Conservation (phyloP, 2,329 filamentous ascomycete genomes). For the Xylaria sp. region DNA sequence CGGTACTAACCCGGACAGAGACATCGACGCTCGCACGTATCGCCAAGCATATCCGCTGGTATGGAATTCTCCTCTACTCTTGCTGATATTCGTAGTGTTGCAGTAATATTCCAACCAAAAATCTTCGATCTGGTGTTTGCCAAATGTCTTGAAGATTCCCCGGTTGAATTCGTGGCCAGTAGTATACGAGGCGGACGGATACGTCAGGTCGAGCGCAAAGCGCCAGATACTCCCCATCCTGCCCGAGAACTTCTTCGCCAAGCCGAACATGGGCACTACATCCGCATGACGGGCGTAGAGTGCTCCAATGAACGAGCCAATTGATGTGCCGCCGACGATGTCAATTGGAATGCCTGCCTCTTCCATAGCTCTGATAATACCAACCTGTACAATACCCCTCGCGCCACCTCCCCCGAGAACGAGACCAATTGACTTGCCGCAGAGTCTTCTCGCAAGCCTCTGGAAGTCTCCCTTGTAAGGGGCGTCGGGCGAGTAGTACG, state of each 20-base stretch:
- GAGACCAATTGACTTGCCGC: conserved; percentile 90
- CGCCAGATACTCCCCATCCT: conserved; percentile 99
- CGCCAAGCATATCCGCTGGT: conserved; percentile 97
- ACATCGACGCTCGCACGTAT: conserved; percentile 96
- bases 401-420: conserved; percentile 94
- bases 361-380: conserved; percentile 91
- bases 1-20: conserved; percentile 86
- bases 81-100: conserved; percentile 98
- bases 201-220: conserved; percentile 94
- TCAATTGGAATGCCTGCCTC: conserved; percentile 97
- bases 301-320: conserved; percentile 92
- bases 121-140: conserved; percentile 95
- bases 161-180: conserved; percentile 99
- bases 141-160: conserved; percentile 98
- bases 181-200: conserved; percentile 94
- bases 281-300: conserved; percentile 96
- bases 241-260: conserved; percentile 95
- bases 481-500: conserved; percentile 87
- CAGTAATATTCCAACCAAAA: conserved; percentile 99
- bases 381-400: conserved; percentile 87
- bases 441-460: conserved; percentile 83
- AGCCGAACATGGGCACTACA: conserved; percentile 93
- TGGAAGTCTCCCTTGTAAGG: conserved; percentile 98
- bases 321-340: conserved; percentile 92
- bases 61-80: conserved; percentile 88